These are phyloP conservation scores for Brassica carinata DNA, from an alignment of 345 rosid genomes.

Conservation along the genomic window DNA sequence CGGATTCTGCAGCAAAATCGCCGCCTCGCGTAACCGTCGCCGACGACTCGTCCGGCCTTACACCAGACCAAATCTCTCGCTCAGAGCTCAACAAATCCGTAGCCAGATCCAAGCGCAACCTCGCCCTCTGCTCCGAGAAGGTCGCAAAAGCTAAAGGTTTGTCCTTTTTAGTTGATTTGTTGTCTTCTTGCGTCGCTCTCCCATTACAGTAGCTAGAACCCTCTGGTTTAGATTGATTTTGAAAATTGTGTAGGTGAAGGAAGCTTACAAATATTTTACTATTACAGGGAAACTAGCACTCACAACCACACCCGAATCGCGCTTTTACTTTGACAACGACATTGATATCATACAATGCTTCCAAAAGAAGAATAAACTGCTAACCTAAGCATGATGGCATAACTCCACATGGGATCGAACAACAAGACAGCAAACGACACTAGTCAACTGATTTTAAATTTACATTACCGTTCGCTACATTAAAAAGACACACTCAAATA, in stretches of 20 bases:
- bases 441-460: no score
- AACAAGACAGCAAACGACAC: no score
- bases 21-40: conserved; percentile 35
- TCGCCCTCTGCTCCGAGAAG: conserved; percentile 60
- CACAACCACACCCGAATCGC: no score
- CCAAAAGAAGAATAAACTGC: no score
- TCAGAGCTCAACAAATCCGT: conserved; percentile 60
- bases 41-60: conserved; percentile 46
- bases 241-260: conserved; percentile 39
- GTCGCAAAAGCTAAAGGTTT: conserved; percentile 60
- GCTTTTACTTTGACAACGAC: no score
- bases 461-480: no score
- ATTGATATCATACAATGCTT: no score
- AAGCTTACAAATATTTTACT: not conserved
- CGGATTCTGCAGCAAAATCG: conserved; percentile 17
- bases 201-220: not conserved
- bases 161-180: not conserved
- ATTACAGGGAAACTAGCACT: no score
- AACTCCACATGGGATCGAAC: no score
- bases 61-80: conserved; percentile 53
- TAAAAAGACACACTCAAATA: no score
- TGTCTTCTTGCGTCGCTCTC: not conserved
- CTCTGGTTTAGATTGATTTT: no score
- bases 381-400: no score
- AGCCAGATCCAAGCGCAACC: conserved; percentile 71